Base-by-base conservation (phyloP, 169 alveolate genomes). In the Besnoitia besnoiti region DNA sequence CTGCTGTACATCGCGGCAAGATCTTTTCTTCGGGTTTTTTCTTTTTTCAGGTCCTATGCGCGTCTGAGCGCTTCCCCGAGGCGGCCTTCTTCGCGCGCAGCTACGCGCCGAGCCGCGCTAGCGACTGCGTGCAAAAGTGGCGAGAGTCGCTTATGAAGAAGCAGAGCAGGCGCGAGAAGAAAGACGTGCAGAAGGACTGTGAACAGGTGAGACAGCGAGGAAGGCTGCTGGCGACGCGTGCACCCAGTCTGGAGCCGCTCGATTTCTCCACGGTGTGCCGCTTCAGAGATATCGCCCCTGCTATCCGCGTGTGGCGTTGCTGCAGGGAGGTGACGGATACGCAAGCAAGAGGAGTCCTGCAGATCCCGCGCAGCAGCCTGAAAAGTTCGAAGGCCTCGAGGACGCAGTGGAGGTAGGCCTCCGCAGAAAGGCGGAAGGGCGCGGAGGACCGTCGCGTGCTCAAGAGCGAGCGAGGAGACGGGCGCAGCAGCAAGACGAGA, bases 71-170 rank as follows among this genome's bases (percentile, higher is more conserved):
- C 10, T 49, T 37, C 50, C 91, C 91, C 0, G 91, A 85, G 51
- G 91, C 91, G 40, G 77, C 91, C 37, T 40, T 85, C 82, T 85
- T 85, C 37, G 91, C 91, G 33, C 91, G 91, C 40, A 55, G 55
- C 44, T 85, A 85, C 51, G 62, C 77, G 55, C 91, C 91, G n/a
- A 46, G 77, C 24, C 47, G 77, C 2, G 55, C 50, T 39, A 51
- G 73, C 35, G 49, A 33, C 0, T 49, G 55, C 80, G 91, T 85
- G 80, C 16, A 85, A 51, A 37, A n/a, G 55, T 85, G 91, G 91
- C 46, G 91, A 40, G 55, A 37, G 59, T 24, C 91, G 7, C 91
- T 49, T 24, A 0, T 37, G 59, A 21, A 40, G 33, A 37, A 30
- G 30, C 85, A 37, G 35, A 35, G 39, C 46, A 35, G n/a, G n/a